These are phyloP conservation scores for Pelargonium fulgidum DNA, from an alignment of 441 rosid genomes.

Conservation along the genomic window DNA sequence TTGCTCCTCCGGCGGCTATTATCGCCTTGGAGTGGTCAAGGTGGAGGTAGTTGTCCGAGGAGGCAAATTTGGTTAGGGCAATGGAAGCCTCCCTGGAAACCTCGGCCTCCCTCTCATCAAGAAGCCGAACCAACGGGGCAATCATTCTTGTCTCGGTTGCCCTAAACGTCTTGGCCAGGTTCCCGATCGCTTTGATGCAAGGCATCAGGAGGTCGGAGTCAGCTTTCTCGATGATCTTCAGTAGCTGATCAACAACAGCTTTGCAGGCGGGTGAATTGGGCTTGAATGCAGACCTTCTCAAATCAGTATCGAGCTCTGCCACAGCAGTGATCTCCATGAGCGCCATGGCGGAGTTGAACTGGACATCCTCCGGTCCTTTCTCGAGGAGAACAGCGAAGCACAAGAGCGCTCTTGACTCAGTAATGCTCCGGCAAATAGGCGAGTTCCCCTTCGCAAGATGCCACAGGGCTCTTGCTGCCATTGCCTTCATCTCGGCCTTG, in stretches of 20 bases:
- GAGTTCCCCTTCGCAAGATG: conserved; percentile 70
- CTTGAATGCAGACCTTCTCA: conserved; percentile 85
- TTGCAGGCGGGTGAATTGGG: conserved; percentile 85
- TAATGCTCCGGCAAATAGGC: conserved; percentile 65
- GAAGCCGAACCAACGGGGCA: conserved; percentile 60
- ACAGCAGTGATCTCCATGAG: conserved; percentile 82
- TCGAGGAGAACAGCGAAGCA: conserved; percentile 86
- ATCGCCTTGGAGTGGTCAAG: conserved; percentile 72
- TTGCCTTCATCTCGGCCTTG: conserved; percentile 72
- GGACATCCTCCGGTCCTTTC: conserved; percentile 59
- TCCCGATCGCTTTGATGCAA: conserved; percentile 69
- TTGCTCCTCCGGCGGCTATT: conserved; percentile 65
- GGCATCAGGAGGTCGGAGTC: conserved; percentile 67
- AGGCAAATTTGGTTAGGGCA: conserved; percentile 66
- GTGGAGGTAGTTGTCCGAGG: conserved; percentile 63
- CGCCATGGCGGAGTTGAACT: conserved; percentile 79
- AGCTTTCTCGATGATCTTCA: conserved; percentile 52
- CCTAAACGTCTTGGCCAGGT: conserved; percentile 72
- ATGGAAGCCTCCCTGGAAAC: conserved; percentile 54
- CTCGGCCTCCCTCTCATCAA: conserved; percentile 66
- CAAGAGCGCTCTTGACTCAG: conserved; percentile 85
- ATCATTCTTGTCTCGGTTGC: conserved; percentile 84
- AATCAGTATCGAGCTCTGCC: conserved; percentile 67
- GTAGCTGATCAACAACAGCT: conserved; percentile 64
- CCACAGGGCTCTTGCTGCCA: conserved; percentile 93